These are phyloP conservation scores for Solanum chmielewskii DNA, from an alignment of 257 asterid genomes.

Conservation along the genomic window DNA sequence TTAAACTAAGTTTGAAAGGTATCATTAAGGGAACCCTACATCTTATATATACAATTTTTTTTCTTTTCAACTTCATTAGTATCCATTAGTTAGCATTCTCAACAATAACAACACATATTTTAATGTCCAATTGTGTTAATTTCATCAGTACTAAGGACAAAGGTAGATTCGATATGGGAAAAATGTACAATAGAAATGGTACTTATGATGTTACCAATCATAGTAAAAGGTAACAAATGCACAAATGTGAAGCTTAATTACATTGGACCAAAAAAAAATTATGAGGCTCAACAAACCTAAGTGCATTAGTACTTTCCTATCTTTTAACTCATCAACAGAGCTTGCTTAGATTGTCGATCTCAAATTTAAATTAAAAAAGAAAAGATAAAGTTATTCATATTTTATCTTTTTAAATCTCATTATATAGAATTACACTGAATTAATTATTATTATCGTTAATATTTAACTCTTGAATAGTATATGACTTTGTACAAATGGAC, in stretches of 20 bases:
- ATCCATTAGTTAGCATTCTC: neutral
- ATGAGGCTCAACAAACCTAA: too few relatives aligned
- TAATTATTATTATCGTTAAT: neutral
- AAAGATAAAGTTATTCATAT: too few relatives aligned
- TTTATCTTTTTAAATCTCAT: too few relatives aligned
- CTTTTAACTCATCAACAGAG: too few relatives aligned
- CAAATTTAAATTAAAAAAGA: too few relatives aligned
- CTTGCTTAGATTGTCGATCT: fast-evolving
- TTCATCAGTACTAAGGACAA: neutral
- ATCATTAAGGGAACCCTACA: too few relatives aligned
- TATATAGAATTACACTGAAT: too few relatives aligned
- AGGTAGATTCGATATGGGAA: too few relatives aligned
- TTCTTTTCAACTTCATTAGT: neutral
- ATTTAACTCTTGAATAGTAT: neutral
- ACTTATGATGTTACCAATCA: neutral
- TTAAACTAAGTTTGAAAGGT: fast-evolving
- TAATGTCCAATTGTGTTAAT: neutral
- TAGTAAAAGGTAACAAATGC: neutral
- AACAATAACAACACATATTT: neutral
- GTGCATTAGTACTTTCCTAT: neutral
- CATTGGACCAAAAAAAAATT: neutral
- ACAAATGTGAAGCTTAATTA: too few relatives aligned
- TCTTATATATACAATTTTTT: too few relatives aligned
- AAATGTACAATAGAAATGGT: too few relatives aligned
- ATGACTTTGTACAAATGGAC: neutral